phyloP scores from a whole-genome alignment of 31 red algal genomes.

The Asparagopsis taxiformis region DNA sequence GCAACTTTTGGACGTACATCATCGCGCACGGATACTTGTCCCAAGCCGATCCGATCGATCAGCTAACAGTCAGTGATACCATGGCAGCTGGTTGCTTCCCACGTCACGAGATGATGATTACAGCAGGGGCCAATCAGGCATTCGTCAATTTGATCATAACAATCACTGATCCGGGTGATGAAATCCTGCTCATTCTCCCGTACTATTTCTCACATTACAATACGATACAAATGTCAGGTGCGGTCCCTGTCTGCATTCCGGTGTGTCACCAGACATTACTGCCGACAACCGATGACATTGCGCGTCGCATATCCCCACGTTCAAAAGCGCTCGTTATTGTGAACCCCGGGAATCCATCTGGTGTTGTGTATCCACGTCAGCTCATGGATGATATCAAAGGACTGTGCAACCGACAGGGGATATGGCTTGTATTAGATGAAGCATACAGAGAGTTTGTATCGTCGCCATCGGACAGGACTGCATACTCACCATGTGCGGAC shows the following conservation, averaged over 20 bases:
- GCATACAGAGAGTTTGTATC: conserved; percentile 81
- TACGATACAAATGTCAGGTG: conserved; percentile 24
- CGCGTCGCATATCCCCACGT: not conserved
- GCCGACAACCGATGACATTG: conserved; percentile 6
- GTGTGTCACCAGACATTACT: conserved; percentile 1
- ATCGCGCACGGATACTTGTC: too few species aligned
- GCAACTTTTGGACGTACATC: too few species aligned
- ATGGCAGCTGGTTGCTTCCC: too few species aligned
- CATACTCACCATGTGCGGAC: conserved; percentile 13
- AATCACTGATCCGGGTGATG: conserved; percentile 53
- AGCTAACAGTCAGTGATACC: too few species aligned
- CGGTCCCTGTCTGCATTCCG: conserved; percentile 19
- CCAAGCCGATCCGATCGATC: too few species aligned
- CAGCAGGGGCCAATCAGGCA: conserved; percentile 53
- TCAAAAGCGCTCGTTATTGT: conserved; percentile 60
- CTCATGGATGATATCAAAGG: conserved; percentile 18
- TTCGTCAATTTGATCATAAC: conserved; percentile 52
- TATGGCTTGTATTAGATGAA: conserved; percentile 79
- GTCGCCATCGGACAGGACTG: not conserved
- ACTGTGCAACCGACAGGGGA: conserved; percentile 25
- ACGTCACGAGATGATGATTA: conserved; percentile 39
- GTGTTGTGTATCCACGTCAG: conserved; percentile 17
- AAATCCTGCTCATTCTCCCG: conserved; percentile 64
- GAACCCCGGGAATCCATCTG: conserved; percentile 82
- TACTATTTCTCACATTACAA: conserved; percentile 84